Conservation (phyloP, 768 basidiomycete species). For the Tubosaeta sp. region DNA sequence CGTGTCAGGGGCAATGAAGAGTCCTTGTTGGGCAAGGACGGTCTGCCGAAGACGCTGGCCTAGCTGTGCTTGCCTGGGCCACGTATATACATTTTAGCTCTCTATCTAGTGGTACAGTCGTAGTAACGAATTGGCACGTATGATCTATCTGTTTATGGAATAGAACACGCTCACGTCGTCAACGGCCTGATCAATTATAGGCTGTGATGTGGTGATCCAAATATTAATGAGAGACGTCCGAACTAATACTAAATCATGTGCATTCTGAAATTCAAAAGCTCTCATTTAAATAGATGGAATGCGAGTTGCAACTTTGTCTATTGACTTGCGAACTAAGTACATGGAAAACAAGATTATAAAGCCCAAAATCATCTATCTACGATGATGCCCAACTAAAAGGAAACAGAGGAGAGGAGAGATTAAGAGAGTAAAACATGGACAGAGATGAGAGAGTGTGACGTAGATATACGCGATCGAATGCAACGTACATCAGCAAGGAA, state of each 20-base stretch:
- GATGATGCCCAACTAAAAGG: not conserved
- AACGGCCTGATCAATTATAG: not conserved
- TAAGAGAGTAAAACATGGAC: not conserved
- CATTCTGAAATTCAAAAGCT: too few relatives aligned
- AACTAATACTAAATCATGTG: too few relatives aligned
- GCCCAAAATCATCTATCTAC: not conserved
- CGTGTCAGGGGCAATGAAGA: constrained; percentile 60
- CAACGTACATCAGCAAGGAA: not conserved
- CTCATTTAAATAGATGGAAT: too few relatives aligned
- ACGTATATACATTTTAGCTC: not conserved
- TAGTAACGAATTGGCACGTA: not conserved
- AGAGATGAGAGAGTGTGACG: not conserved
- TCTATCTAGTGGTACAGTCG: not conserved
- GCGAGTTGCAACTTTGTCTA: not conserved
- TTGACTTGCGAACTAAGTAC: not conserved
- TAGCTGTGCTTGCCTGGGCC: constrained; percentile 8
- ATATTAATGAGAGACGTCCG: too few relatives aligned
- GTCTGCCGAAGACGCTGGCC: constrained; percentile 60
- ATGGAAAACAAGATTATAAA: not conserved
- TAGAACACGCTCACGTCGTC: not conserved
- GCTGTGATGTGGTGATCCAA: too few relatives aligned
- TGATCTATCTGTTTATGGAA: too few relatives aligned
- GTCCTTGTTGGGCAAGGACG: constrained; percentile 60
- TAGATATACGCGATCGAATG: not conserved
- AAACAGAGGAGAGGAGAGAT: not conserved